A percentile compares a stretch with the other conserved stretches of the same genome.
phyloP scores from a whole-genome alignment of 257 asterid species.

The Capsicum baccatum region DNA sequence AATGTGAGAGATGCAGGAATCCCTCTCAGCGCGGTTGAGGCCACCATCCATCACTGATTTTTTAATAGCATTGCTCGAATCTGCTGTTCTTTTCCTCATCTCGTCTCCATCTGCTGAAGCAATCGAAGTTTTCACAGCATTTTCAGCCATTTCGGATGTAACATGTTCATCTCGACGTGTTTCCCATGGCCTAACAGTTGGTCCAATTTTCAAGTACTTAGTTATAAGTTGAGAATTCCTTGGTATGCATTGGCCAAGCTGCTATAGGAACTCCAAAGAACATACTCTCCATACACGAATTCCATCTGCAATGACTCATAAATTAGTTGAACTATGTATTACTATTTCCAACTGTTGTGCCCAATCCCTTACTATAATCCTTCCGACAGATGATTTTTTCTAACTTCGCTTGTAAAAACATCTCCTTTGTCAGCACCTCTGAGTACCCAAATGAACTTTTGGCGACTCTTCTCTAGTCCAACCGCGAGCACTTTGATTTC shows the following conservation, averaged over 20 bases:
- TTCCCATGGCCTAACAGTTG: background rate
- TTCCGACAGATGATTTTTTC: background rate
- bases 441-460: background rate
- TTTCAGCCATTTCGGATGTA: no score
- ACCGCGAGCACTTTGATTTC: background rate
- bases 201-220: background rate
- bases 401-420: background rate
- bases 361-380: background rate
- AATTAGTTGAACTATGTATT: background rate
- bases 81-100: no score
- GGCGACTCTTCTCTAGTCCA: background rate
- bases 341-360: background rate
- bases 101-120: no score
- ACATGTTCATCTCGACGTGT: background rate
- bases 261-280: background rate
- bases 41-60: no score
- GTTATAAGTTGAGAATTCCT: constrained; percentile 24
- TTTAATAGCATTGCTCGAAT: no score
- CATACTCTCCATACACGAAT: background rate
- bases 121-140: no score
- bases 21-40: no score
- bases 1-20: no score
- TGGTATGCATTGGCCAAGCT: constrained; percentile 9
- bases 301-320: background rate
- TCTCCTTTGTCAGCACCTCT: background rate